A percentile compares a stretch with the other conserved stretches of the same genome.
Evolutionary conservation across 805 yeast species (phyloP).

Genomic region (Blastobotrys parvus): DNA sequence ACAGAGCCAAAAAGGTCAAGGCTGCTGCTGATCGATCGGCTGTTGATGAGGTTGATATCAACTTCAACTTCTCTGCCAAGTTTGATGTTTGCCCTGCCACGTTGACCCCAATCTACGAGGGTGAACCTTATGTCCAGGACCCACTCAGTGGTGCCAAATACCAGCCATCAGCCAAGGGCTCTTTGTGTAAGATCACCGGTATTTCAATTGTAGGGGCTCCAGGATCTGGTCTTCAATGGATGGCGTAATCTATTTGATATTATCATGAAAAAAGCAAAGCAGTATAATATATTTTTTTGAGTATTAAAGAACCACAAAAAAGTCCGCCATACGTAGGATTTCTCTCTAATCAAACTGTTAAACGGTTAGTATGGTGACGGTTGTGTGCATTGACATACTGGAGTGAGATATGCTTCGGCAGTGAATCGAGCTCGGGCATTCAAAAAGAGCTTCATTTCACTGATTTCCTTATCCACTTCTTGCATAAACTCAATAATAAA

Average conservation of each 20-base stretch:
- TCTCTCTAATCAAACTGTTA: not conserved
- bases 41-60: constrained; percentile 80
- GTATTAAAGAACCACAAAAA: not conserved
- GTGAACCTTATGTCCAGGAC: constrained; percentile 59
- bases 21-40: constrained; percentile 71
- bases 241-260: constrained; percentile 17
- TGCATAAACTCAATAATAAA: constrained; percentile 98
- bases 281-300: not conserved
- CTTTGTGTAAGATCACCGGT: constrained; percentile 63
- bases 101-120: constrained; percentile 80
- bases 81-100: constrained; percentile 86
- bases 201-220: constrained; percentile 83
- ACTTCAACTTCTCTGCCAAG: constrained; percentile 86
- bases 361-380: not conserved
- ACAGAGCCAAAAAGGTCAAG: constrained; percentile 78
- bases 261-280: too few relatives aligned
- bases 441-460: constrained; percentile 94
- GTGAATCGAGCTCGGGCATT: constrained; percentile 97
- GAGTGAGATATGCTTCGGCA: constrained; percentile 91
- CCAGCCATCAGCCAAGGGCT: constrained; percentile 68
- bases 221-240: constrained; percentile 73
- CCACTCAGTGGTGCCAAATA: constrained; percentile 88
- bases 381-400: constrained; percentile 35
- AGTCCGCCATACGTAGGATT: not conserved
- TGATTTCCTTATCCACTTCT: constrained; percentile 96